Evolutionary conservation across 257 asterid species (phyloP), one percentile per base, ranked within the genome.

Genomic region (Scutellaria minor): DNA sequence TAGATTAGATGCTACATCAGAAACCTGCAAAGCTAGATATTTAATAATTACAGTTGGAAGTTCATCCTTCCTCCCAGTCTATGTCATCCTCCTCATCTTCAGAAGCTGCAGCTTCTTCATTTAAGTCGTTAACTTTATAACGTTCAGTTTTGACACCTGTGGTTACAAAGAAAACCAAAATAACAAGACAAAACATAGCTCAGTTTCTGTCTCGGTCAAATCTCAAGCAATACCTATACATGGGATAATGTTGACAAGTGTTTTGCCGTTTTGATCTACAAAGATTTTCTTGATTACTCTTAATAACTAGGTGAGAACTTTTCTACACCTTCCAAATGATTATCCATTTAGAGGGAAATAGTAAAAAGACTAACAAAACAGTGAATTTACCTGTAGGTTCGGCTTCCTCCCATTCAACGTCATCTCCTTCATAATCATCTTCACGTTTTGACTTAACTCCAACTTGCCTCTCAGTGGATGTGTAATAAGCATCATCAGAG

Each of bases 11-110:
- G 67, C 66, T 71, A 69, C 57, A 61, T 14, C 10, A 42, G 46
- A 20, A 70, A 15, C 72, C 65, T 56, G 68, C 41, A 45, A 18
- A 10, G 14, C 14, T 39, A 73, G 22, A 69, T 9, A 37, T 12
- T 12, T 15, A 54, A 37, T 41, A 31, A 12, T 6, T 15, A 42
- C 53, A 10, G 27, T 20, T 41, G 66, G 61, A 14, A 4, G 35
- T 64, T 86, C 79, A 93, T 20, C 97, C 97, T 76, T 93, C 97
- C 64, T 90, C 96, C 98, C 98, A 93, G 68, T 90, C 96, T 11
- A 87, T 72, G 54, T 77, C 92, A 3, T 90, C 96, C 22, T 89
- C 92, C 0, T 85, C 90, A 0, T 83, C 90, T 11, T 86, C 92
- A 0, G 92, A 83, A 80, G 79, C 87, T 68, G 77, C 96, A n/a